Conservation (phyloP, 768 basidiomycete species). For the Baorangia bicolor region DNA sequence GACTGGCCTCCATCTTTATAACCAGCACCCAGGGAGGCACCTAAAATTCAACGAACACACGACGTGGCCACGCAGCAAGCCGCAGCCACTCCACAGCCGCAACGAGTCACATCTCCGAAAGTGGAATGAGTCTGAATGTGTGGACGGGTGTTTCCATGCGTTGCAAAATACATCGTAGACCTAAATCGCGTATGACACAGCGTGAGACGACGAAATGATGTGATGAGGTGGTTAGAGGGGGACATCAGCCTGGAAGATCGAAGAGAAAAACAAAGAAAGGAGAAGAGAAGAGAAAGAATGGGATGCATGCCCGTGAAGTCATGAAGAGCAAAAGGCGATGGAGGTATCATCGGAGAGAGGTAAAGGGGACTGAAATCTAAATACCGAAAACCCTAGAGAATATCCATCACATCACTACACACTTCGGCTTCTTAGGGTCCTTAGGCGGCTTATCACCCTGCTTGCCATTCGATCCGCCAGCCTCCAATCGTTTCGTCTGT, state of each 20-base stretch:
- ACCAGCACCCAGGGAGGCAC: neutral
- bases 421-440: conserved; percentile 54
- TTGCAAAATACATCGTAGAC: conserved; percentile 40
- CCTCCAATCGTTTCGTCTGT: conserved; percentile 55
- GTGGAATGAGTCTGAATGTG: conserved; percentile 7
- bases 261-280: conserved; percentile 20
- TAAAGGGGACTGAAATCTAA: conserved; percentile 68
- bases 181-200: conserved; percentile 42
- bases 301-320: conserved; percentile 26
- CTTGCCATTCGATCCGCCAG: conserved; percentile 45
- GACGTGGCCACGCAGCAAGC: conserved; percentile 21
- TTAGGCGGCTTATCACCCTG: conserved; percentile 41
- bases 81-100: conserved; percentile 6
- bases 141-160: conserved; percentile 33
- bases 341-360: conserved; percentile 83
- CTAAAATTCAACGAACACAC: conserved; percentile 8
- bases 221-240: conserved; percentile 30
- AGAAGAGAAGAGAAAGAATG: conserved; percentile 13
- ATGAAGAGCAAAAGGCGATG: conserved; percentile 32
- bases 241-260: conserved; percentile 33
- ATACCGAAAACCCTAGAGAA: conserved; percentile 58
- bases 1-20: conserved; percentile 11
- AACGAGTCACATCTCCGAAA: conserved; percentile 5
- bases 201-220: conserved; percentile 36
- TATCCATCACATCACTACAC: conserved; percentile 77